These are phyloP conservation scores for Wickerhamiella azymoides DNA, from an alignment of 805 yeast genomes.

Conservation along the genomic window DNA sequence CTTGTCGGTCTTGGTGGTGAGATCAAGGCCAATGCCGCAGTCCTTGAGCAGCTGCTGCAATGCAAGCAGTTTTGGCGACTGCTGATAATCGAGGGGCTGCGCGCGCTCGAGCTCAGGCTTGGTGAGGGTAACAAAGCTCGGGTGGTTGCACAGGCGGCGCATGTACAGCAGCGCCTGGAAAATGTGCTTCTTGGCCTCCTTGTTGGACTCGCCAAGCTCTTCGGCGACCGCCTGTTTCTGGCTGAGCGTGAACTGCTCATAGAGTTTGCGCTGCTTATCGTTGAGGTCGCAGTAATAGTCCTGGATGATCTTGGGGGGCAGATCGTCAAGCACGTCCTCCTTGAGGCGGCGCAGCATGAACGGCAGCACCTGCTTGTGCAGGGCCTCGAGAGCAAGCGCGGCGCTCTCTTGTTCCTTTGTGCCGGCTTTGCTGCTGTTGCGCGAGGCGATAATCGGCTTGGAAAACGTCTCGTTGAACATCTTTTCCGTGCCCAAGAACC, in stretches of 20 bases:
- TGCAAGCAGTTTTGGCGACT: constrained; percentile 84
- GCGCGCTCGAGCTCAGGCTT: constrained; percentile 70
- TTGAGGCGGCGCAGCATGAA: constrained; percentile 90
- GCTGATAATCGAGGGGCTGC: constrained; percentile 59
- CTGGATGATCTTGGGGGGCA: constrained; percentile 97
- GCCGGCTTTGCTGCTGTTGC: constrained; percentile 68
- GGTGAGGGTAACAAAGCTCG: constrained; percentile 71
- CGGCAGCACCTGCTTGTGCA: constrained; percentile 93
- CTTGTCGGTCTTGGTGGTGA: constrained; percentile 16
- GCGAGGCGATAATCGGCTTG: constrained; percentile 91
- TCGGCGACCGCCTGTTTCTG: constrained; percentile 54
- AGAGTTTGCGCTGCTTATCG: constrained; percentile 74
- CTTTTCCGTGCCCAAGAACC: constrained; percentile 90
- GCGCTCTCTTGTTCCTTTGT: constrained; percentile 95
- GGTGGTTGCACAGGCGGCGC: constrained; percentile 95
- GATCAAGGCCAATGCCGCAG: constrained; percentile 71
- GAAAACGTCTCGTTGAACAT: constrained; percentile 89
- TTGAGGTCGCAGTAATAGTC: constrained; percentile 95
- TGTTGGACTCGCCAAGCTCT: constrained; percentile 22
- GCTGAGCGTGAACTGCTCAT: constrained; percentile 76
- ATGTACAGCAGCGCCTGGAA: constrained; percentile 95
- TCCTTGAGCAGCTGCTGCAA: constrained; percentile 67
- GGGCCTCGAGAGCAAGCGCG: constrained; percentile 85
- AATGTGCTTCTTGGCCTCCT: constrained; percentile 68
- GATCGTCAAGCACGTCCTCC: constrained; percentile 87